A percentile compares a stretch with the other conserved stretches of the same genome.
Evolutionary conservation across 2,329 filamentous ascomycete species (phyloP).

Genomic region (Sporothrix brunneoviolacea): DNA sequence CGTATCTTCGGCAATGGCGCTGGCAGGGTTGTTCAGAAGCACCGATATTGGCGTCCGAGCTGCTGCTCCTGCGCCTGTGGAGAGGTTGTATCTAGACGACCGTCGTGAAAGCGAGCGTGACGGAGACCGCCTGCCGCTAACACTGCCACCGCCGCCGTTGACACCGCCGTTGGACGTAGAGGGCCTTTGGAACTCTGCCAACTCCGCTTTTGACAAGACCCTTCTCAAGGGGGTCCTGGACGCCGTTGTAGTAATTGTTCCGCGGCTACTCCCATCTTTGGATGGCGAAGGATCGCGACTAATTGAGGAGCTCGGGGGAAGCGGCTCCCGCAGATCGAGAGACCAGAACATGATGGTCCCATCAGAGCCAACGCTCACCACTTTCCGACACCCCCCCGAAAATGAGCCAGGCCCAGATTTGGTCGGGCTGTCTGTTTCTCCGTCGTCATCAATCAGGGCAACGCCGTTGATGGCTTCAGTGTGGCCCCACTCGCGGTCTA

Average conservation of each 20-base stretch:
- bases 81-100: constrained; percentile 45
- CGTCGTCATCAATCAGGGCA: constrained; percentile 57
- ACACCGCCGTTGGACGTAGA: constrained; percentile 27
- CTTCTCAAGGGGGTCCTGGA: constrained; percentile 70
- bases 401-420: not conserved
- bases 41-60: constrained; percentile 34
- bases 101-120: constrained; percentile 48
- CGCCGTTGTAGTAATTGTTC: constrained; percentile 31
- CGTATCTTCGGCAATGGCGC: constrained; percentile 37
- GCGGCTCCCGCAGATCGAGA: constrained; percentile 43
- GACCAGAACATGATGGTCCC: constrained; percentile 79
- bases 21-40: constrained; percentile 36
- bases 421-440: constrained; percentile 23
- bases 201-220: constrained; percentile 78
- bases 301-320: constrained; percentile 23
- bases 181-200: constrained; percentile 68
- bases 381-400: constrained; percentile 37
- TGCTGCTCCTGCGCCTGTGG: constrained; percentile 19
- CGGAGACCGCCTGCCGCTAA: constrained; percentile 45
- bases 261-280: constrained; percentile 33
- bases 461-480: constrained; percentile 89
- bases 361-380: constrained; percentile 72
- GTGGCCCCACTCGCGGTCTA: constrained; percentile 90
- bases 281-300: constrained; percentile 38
- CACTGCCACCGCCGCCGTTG: not conserved